Evolutionary conservation across 2,329 filamentous ascomycete species (phyloP).

Genomic region (Colletotrichum tropicicola): DNA sequence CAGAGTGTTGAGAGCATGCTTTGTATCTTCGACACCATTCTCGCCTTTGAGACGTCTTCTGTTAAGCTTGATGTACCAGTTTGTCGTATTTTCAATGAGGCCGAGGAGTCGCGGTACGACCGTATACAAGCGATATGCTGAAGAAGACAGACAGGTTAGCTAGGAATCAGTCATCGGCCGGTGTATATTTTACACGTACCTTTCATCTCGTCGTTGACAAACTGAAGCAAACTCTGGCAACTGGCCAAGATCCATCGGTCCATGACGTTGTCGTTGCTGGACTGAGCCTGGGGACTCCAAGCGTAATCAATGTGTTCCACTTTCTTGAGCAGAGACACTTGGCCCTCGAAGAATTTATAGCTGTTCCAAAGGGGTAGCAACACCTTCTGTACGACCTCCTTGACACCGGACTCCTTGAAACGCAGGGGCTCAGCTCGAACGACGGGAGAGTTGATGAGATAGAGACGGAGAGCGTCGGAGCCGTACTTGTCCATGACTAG

Average conservation of each 20-base stretch:
- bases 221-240: conserved; percentile 89
- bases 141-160: neutral
- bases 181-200: conserved; percentile 55
- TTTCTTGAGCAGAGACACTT: conserved; percentile 88
- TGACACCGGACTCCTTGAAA: conserved; percentile 92
- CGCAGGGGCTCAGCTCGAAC: conserved; percentile 89
- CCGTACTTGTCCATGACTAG: conserved; percentile 89
- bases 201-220: conserved; percentile 92
- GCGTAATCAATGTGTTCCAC: conserved; percentile 78
- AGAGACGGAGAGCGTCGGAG: conserved; percentile 91
- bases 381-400: conserved; percentile 93
- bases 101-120: conserved; percentile 86
- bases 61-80: conserved; percentile 98
- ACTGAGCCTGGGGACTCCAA: conserved; percentile 80
- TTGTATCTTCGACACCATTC: conserved; percentile 84
- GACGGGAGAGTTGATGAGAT: conserved; percentile 95
- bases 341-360: conserved; percentile 95
- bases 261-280: conserved; percentile 89
- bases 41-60: conserved; percentile 91
- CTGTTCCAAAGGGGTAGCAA: conserved; percentile 94
- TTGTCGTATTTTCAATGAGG: conserved; percentile 94
- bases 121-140: conserved; percentile 83
- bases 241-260: conserved; percentile 95
- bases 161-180: neutral
- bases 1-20: conserved; percentile 90